Base-by-base conservation (phyloP, 148 eudicot species). In the Rhododendron henanense region DNA sequence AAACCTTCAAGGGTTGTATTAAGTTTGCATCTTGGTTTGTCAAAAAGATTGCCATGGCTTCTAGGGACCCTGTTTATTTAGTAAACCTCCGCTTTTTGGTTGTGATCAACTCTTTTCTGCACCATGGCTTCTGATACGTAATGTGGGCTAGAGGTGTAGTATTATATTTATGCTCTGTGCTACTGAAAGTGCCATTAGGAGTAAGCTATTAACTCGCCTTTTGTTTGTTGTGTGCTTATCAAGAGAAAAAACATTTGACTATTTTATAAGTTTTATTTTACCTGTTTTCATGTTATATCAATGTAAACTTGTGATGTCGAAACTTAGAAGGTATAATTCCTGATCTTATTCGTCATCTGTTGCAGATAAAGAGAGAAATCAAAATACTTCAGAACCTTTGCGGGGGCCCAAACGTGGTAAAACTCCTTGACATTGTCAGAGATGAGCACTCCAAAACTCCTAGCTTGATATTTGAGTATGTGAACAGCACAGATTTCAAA, bases 361-460 rank as follows among this genome's bases (percentile, higher is more conserved):
- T 84, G 88, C 90, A 90, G 91, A 90, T 90, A 47, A 90, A 90
- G 59, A 85, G 91, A 80, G 91, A 90, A 87, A 90, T 90, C 57
- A 90, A 90, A 53, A 90, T 90, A 83, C 87, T 90, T 55, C 91
- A 90, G 83, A 90, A 90, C 31, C 89, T 90, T 77, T 89, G 91
- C 69, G 88, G 89, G 39, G 90, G 90, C 19, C 87, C 90, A 50
- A 89, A 89, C 55, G 71, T 89, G 28, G 89, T 89, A 82, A 89
- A 89, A 75, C 84, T 89, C 77, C 86, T 89, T 59, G 91, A 89
- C 53, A 89, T 89, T 82, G 91, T 89, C 39, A 55, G 91, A 85
- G 91, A 89, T 81, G 90, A 88, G 87, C 91, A 87, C n/a, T 90
- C 91, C 67, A 90, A 90, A 84, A 90, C 91, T 45, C 91, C 91